Conservation (phyloP, 2,329 filamentous ascomycete species). For the Raffaelea deltoideospora region DNA sequence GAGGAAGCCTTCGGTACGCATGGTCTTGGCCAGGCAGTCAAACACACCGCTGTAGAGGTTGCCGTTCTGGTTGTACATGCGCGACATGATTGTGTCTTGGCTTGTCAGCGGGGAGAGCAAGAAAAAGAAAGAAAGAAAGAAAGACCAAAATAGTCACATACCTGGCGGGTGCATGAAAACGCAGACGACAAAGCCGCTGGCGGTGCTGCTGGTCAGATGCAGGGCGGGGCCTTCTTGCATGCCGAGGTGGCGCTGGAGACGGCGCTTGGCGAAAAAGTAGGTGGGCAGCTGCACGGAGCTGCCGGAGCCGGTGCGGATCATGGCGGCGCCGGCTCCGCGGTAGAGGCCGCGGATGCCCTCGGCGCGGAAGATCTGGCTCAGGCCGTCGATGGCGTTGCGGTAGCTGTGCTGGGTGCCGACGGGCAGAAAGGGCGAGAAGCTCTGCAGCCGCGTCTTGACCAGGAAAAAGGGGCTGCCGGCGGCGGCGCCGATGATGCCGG, state of each 20-base stretch:
- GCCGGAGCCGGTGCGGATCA: slow-evolving; percentile 91
- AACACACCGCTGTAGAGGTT: slow-evolving; percentile 91
- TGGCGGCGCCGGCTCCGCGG: slow-evolving; percentile 78
- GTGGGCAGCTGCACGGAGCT: slow-evolving; percentile 93
- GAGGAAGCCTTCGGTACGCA: slow-evolving; percentile 78
- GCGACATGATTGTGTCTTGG: slow-evolving; percentile 88
- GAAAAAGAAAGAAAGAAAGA: neutral
- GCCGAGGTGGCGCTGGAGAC: slow-evolving; percentile 64
- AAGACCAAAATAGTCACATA: slow-evolving; percentile 22
- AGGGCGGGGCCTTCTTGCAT: slow-evolving; percentile 85
- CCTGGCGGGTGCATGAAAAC: slow-evolving; percentile 95
- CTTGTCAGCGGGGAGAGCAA: neutral
- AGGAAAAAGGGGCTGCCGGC: slow-evolving; percentile 94
- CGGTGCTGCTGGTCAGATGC: slow-evolving; percentile 77
- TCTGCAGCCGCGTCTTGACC: slow-evolving; percentile 91
- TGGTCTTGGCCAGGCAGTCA: slow-evolving; percentile 81
- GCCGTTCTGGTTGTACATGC: slow-evolving; percentile 96
- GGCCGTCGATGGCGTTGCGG: slow-evolving; percentile 68
- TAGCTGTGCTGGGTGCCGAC: slow-evolving; percentile 97
- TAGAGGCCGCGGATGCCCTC: slow-evolving; percentile 78
- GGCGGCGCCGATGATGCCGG: slow-evolving; percentile 82
- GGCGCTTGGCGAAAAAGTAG: slow-evolving; percentile 92
- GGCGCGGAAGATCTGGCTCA: slow-evolving; percentile 58
- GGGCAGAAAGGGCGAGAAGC: slow-evolving; percentile 79
- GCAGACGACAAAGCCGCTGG: slow-evolving; percentile 91